phyloP scores from a whole-genome alignment of 1,284 basidiomycete species.

The Athelia sp. region DNA sequence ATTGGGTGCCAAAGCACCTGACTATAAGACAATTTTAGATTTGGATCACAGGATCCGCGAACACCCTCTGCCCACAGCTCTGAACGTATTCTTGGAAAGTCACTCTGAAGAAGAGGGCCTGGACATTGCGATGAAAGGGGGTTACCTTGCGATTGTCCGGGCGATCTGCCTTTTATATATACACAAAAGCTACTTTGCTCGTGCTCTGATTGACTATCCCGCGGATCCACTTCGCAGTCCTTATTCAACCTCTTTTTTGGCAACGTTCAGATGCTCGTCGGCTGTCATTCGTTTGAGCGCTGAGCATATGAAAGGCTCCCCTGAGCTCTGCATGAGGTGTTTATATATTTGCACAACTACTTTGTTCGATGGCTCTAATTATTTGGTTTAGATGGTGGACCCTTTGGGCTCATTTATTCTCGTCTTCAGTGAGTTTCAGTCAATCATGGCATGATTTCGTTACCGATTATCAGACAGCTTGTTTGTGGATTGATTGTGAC shows the following conservation, averaged over 20 bases:
- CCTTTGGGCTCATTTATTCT: not conserved
- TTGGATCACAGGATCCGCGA: not conserved
- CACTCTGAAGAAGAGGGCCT: too few relatives aligned
- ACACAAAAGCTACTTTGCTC: conserved; percentile 5
- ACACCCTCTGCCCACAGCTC: too few relatives aligned
- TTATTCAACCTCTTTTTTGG: conserved; percentile 3
- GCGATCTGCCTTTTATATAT: not conserved
- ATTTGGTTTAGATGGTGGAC: not conserved
- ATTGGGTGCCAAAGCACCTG: too few relatives aligned
- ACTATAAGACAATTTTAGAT: too few relatives aligned
- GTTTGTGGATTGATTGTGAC: conserved; percentile 44
- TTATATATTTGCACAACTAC: not conserved
- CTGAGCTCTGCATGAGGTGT: not conserved
- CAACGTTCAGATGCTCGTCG: conserved; percentile 2
- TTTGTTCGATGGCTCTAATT: too few relatives aligned
- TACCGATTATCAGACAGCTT: conserved; percentile 21
- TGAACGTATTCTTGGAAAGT: too few relatives aligned
- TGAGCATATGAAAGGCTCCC: too few relatives aligned
- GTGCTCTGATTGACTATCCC: not conserved
- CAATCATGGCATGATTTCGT: not conserved
- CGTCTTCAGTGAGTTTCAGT: not conserved
- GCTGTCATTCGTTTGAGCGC: not conserved
- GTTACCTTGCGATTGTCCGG: too few relatives aligned
- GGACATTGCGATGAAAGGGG: too few relatives aligned
- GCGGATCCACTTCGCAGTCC: conserved; percentile 2